Percentiles rank a stretch among this genome's conserved stretches.
Evolutionary conservation across 225 moss, liverwort and hornwort genomes (phyloP).

Genomic region (Sphagnum contortum): DNA sequence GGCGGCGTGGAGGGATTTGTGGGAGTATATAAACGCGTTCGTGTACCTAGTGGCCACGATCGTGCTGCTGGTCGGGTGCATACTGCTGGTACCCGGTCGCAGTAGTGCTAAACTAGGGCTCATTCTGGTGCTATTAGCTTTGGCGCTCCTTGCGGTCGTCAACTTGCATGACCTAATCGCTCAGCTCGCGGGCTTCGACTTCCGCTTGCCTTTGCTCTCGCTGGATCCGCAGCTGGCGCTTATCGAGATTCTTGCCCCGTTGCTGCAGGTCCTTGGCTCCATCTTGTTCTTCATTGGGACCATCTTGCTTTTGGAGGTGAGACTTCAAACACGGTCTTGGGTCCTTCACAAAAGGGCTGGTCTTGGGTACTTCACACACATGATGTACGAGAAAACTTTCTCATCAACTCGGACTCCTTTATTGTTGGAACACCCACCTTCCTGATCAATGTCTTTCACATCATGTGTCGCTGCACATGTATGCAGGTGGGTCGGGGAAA

Average conservation of each 20-base stretch:
- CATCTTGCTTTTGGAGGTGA: too few relatives aligned
- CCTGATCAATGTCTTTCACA: too few relatives aligned
- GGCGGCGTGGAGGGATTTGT: constrained; percentile 20
- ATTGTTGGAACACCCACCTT: too few relatives aligned
- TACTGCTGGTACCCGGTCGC: constrained; percentile 41
- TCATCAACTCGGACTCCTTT: too few relatives aligned
- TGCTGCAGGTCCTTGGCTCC: constrained; percentile 48
- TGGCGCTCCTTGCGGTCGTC: constrained; percentile 26
- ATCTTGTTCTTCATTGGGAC: constrained; percentile 43
- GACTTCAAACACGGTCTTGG: too few relatives aligned
- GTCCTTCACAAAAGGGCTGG: too few relatives aligned
- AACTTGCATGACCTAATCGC: constrained; percentile 68
- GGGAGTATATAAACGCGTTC: constrained; percentile 55
- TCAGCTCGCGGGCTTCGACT: constrained; percentile 60
- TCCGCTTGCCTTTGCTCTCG: constrained; percentile 25
- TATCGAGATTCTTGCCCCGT: constrained; percentile 50
- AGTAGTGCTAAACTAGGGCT: constrained; percentile 15
- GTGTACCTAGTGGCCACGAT: constrained; percentile 37
- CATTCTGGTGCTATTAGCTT: constrained; percentile 31
- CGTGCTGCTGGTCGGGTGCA: constrained; percentile 36
- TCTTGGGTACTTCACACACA: too few relatives aligned
- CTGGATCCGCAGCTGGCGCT: constrained; percentile 42
- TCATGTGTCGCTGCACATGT: neutral
- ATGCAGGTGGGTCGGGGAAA: constrained; percentile 31
- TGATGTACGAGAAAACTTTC: too few relatives aligned